Evolutionary conservation across 2,329 filamentous ascomycete species (phyloP).

Genomic region (Ceratocystis cubensis): DNA sequence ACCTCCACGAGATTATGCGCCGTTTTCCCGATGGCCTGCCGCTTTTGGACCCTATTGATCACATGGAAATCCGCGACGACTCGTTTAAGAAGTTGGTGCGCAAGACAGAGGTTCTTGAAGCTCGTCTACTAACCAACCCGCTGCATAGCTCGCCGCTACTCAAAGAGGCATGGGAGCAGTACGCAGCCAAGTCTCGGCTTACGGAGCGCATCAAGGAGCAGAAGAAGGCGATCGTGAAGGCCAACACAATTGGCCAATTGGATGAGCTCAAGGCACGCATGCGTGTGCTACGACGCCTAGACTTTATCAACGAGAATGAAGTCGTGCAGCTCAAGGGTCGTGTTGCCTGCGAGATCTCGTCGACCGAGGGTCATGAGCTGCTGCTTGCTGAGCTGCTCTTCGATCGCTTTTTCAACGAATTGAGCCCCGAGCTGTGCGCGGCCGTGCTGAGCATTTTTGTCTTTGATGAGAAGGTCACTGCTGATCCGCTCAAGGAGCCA

Average conservation of each 20-base stretch:
- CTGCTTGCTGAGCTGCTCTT: constrained; percentile 88
- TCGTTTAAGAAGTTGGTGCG: constrained; percentile 83
- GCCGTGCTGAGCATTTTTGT: constrained; percentile 87
- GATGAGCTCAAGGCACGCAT: constrained; percentile 95
- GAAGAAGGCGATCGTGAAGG: constrained; percentile 76
- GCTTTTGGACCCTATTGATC: constrained; percentile 81
- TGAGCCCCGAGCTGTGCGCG: constrained; percentile 76
- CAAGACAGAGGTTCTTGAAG: constrained; percentile 96
- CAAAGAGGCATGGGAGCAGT: constrained; percentile 74
- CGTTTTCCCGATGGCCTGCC: constrained; percentile 89
- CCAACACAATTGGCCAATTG: constrained; percentile 78
- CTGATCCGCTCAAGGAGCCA: constrained; percentile 66
- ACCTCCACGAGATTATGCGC: constrained; percentile 64
- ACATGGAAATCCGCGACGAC: constrained; percentile 89
- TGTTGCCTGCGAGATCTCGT: constrained; percentile 95
- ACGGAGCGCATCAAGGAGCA: constrained; percentile 69
- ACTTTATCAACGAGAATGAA: constrained; percentile 90
- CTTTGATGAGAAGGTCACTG: constrained; percentile 88
- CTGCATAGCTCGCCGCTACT: constrained; percentile 82
- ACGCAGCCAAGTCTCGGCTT: constrained; percentile 65
- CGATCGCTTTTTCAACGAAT: constrained; percentile 94
- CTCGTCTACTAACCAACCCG: constrained; percentile 74
- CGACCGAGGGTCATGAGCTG: constrained; percentile 77
- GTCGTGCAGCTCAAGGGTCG: constrained; percentile 95
- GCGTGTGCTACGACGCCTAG: constrained; percentile 81